These are phyloP conservation scores for Aschersonia sp. DNA, from an alignment of 2,329 filamentous ascomycete species.

Conservation along the genomic window DNA sequence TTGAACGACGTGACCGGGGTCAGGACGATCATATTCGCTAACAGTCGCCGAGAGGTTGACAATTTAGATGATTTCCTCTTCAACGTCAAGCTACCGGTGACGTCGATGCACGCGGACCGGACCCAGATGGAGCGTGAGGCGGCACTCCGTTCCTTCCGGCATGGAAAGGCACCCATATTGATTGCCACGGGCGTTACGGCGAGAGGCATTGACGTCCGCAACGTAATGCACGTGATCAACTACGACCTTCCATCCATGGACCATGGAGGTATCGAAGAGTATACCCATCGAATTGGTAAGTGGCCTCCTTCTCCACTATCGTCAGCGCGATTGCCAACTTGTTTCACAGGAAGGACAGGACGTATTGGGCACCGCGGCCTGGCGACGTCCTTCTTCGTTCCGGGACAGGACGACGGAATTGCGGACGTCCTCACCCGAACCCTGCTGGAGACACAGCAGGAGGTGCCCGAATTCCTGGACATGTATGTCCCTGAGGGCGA, in stretches of 20 bases:
- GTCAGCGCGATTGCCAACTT: neutral
- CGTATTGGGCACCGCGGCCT: conserved; percentile 80
- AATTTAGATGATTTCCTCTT: conserved; percentile 77
- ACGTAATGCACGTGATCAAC: conserved; percentile 86
- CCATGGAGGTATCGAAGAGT: conserved; percentile 84
- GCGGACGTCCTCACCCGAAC: conserved; percentile 64
- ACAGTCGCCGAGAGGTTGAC: conserved; percentile 64
- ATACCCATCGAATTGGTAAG: conserved; percentile 84
- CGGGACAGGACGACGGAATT: conserved; percentile 55
- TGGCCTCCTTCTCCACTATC: neutral
- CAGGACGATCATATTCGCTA: conserved; percentile 82
- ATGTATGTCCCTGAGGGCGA: conserved; percentile 43
- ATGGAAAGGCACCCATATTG: conserved; percentile 60
- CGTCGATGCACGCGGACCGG: conserved; percentile 76
- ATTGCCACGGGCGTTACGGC: conserved; percentile 77
- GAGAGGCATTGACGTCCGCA: conserved; percentile 76
- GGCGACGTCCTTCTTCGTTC: conserved; percentile 77
- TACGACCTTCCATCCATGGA: conserved; percentile 64
- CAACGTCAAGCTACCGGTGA: conserved; percentile 65
- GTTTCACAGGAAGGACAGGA: conserved; percentile 61
- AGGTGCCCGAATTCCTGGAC: conserved; percentile 69
- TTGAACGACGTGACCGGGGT: conserved; percentile 55
- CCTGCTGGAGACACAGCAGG: conserved; percentile 64
- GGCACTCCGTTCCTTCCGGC: conserved; percentile 72
- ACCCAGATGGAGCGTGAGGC: conserved; percentile 88